Base-by-base conservation (phyloP, 768 basidiomycete species). In the Lentinula detonsa region DNA sequence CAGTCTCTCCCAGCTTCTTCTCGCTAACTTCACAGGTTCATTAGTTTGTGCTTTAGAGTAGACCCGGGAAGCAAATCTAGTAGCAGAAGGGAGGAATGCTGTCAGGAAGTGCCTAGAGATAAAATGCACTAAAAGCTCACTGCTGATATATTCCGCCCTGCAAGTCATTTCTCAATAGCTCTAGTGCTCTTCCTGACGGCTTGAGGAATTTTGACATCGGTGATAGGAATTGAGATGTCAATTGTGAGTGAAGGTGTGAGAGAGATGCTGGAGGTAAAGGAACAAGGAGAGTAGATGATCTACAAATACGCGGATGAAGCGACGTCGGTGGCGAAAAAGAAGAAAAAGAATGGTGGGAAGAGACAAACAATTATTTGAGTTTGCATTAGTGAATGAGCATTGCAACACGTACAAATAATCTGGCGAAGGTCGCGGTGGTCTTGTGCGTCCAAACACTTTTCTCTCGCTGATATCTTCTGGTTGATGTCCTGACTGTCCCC, bases 21-120 rank as follows among this genome's bases (percentile, higher is more conserved):
- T 73, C 2, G 78, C 81, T 18, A 83, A 73, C 43, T 77, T 67
- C 58, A 77, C 83, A 0, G 90, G 90, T 57, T 90, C 86, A 11
- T 77, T 76, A 1, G 84, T 81, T 72, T 75, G 77, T 16, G 86
- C 82, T 68, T 87, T 90, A 67, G 87, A 83, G 81, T 83, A 84
- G 15, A 86, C 71, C 3, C 83, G 82, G 34, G 66, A 66, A 2
- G 80, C 85, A 67, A 91, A 83, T 65, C 83, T 53, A 68, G 75
- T 53, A 68, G 75, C 62, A 87, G 84, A 61, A 88, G 0, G 81
- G 82, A 15, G 74, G 68, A 15, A 88, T 62, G 61, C 80, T 88
- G 16, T 43, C 2, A 18, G 16, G 3, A 43, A 2, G 42, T 39
- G 42, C 39, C 2, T 40, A 10, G 39, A 40, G 5, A 43, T 1